A percentile compares a stretch with the other conserved stretches of the same genome.
These are phyloP conservation scores for Artomyces pyxidatus DNA, from an alignment of 768 basidiomycete genomes.

Conservation along the genomic window DNA sequence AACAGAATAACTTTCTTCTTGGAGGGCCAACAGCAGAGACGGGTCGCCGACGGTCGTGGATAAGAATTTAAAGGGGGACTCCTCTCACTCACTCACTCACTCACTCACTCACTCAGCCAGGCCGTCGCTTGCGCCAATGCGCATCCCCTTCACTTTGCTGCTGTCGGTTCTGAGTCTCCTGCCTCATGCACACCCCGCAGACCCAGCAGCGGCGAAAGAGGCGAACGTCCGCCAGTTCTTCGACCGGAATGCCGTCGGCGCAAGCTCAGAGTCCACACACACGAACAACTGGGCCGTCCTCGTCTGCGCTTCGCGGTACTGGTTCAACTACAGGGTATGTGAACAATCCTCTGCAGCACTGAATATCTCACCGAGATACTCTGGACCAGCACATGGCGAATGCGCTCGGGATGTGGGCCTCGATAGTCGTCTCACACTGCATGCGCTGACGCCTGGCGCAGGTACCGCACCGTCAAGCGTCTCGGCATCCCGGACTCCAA, in stretches of 20 bases:
- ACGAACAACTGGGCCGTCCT: conserved; percentile 99
- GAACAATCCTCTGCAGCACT: no score
- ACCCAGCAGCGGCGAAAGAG: neutral
- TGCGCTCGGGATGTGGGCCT: conserved; percentile 94
- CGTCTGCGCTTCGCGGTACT: conserved; percentile 89
- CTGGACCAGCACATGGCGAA: conserved; percentile 91
- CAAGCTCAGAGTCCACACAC: conserved; percentile 33
- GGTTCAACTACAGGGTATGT: conserved; percentile 97
- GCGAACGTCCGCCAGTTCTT: conserved; percentile 4
- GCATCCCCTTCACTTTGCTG: neutral
- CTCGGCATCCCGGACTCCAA: conserved; percentile 99
- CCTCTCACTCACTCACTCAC: no score
- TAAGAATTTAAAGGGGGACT: no score
- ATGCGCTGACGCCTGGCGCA: no score
- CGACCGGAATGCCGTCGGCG: conserved; percentile 2
- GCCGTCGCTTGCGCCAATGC: no score
- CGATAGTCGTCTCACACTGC: no score
- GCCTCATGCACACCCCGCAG: neutral
- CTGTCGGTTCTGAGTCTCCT: conserved; percentile 1
- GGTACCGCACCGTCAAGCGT: conserved; percentile 97
- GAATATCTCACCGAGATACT: no score
- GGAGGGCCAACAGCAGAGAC: no score
- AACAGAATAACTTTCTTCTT: no score
- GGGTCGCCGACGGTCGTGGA: no score
- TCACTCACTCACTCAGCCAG: no score